Conservation (phyloP, 139 green algal genomes). For the Coccomyxa sp. region DNA sequence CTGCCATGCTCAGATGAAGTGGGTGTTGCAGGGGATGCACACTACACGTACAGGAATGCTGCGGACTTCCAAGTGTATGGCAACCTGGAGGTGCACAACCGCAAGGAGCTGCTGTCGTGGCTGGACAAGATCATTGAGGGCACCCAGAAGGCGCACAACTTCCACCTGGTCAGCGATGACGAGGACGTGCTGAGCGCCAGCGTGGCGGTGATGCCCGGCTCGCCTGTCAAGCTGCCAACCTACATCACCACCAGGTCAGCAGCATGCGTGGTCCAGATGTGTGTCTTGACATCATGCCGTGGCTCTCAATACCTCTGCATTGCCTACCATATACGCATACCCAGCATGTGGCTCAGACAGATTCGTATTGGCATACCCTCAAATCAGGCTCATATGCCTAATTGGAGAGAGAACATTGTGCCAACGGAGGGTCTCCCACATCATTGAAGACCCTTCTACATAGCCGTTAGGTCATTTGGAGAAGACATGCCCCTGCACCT, state of each 20-base stretch:
- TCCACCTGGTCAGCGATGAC: constrained; percentile 25
- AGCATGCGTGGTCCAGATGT: too few relatives aligned
- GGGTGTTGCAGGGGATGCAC: constrained; percentile 33
- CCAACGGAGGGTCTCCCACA: too few relatives aligned
- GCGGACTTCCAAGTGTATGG: constrained; percentile 25
- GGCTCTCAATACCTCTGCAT: too few relatives aligned
- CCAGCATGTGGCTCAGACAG: too few relatives aligned
- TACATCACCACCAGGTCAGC: constrained; percentile 36
- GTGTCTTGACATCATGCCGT: too few relatives aligned
- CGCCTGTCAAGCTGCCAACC: constrained; percentile 19
- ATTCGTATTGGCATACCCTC: too few relatives aligned
- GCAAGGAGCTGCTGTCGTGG: constrained; percentile 27
- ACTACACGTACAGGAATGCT: constrained; percentile 45
- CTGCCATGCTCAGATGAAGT: background rate
- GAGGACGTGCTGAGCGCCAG: constrained; percentile 21
- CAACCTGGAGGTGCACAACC: constrained; percentile 15
- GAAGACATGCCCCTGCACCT: too few relatives aligned
- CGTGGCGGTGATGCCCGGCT: background rate
- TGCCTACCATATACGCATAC: too few relatives aligned
- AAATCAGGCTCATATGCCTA: too few relatives aligned
- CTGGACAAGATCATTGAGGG: constrained; percentile 26
- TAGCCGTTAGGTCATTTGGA: too few relatives aligned
- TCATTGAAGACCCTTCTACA: too few relatives aligned
- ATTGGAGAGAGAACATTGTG: too few relatives aligned
- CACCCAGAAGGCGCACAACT: constrained; percentile 21